A percentile compares a stretch with the other conserved stretches of the same genome.
These are phyloP conservation scores for Aspergillus novoparasiticus DNA, from an alignment of 2,329 filamentous ascomycete genomes.

Conservation along the genomic window DNA sequence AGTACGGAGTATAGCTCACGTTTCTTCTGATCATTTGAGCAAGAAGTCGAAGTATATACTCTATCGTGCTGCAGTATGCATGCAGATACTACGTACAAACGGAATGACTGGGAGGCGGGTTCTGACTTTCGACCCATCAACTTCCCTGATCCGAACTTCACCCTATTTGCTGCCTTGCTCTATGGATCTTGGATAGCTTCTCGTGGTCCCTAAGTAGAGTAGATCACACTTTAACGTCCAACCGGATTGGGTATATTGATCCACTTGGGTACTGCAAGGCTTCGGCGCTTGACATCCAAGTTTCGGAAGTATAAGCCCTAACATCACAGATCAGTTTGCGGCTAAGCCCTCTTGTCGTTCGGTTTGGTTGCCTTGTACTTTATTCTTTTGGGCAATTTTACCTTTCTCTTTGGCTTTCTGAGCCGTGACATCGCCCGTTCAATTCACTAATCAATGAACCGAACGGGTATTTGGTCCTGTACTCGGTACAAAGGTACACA, in stretches of 20 bases:
- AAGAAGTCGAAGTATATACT: not conserved
- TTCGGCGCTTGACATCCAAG: not conserved
- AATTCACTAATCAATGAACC: not conserved
- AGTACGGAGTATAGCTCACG: not conserved
- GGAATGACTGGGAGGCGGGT: not conserved
- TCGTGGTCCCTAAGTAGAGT: not conserved
- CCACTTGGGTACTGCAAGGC: not conserved
- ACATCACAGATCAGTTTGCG: not conserved
- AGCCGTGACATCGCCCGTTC: no score
- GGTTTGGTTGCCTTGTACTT: not conserved
- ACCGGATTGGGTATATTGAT: not conserved
- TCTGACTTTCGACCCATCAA: not conserved
- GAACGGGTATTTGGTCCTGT: not conserved
- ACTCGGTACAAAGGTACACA: not conserved
- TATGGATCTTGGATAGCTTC: not conserved
- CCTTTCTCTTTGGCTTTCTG: no score
- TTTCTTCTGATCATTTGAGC: not conserved
- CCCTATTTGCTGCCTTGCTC: not conserved
- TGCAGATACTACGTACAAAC: not conserved
- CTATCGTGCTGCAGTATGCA: not conserved
- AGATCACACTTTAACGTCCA: not conserved
- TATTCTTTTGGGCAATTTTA: not conserved
- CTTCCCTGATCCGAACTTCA: not conserved
- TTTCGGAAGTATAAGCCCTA: not conserved
- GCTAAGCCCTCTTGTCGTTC: not conserved